Conservation (phyloP, 1,284 basidiomycete species). For the Pseudomicrostroma phylloplanum region DNA sequence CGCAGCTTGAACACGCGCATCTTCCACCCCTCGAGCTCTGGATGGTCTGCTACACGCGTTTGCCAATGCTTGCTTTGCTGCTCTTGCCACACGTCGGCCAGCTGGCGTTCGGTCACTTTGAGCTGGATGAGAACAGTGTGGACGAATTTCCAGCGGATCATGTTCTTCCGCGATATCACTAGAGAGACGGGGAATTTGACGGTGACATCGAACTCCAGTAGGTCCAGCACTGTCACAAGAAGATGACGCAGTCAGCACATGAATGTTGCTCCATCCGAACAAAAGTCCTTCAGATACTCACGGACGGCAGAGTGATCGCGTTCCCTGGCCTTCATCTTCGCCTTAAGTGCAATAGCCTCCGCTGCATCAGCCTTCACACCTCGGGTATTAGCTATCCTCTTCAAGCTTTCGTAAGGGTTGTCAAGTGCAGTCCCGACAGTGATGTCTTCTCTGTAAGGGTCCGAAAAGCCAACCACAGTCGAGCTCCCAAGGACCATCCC, state of each 20-base stretch:
- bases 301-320: slow-evolving; percentile 4
- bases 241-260: background rate
- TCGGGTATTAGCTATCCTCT: slow-evolving; percentile 44
- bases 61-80: slow-evolving; percentile 35
- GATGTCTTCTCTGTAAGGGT: slow-evolving; percentile 47
- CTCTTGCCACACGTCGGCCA: slow-evolving; percentile 43
- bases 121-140: slow-evolving; percentile 44
- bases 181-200: slow-evolving; percentile 50
- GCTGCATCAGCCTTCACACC: slow-evolving; percentile 42
- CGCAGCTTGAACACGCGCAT: slow-evolving; percentile 42
- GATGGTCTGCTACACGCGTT: slow-evolving; percentile 18
- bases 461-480: slow-evolving; percentile 41
- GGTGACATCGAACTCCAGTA: slow-evolving; percentile 46
- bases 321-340: slow-evolving; percentile 16
- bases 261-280: background rate
- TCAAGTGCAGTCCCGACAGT: slow-evolving; percentile 44
- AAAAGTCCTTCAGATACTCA: background rate
- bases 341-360: slow-evolving; percentile 23
- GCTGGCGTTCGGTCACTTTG: slow-evolving; percentile 40
- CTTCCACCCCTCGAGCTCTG: slow-evolving; percentile 43
- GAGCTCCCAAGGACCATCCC: slow-evolving; percentile 46
- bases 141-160: slow-evolving; percentile 48
- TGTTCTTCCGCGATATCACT: slow-evolving; percentile 50
- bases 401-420: slow-evolving; percentile 47
- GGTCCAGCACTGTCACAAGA: slow-evolving; percentile 25